Conservation (phyloP, 805 yeast species). For the Kuraishia hungarica region DNA sequence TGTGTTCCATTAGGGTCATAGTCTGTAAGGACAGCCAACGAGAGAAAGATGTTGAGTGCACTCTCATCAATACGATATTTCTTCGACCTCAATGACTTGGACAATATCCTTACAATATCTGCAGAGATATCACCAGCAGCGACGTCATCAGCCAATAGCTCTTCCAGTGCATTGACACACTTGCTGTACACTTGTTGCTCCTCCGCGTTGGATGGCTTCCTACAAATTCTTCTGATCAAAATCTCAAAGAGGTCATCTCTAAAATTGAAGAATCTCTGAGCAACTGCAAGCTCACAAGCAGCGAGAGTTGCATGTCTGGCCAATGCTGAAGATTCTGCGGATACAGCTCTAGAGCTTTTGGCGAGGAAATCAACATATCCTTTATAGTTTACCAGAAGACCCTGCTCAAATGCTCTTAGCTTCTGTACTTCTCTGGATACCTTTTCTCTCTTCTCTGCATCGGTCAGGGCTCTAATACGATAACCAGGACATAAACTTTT, state of each 20-base stretch:
- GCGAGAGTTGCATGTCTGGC: constrained; percentile 65
- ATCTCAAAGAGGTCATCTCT: constrained; percentile 66
- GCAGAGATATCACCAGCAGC: constrained; percentile 73
- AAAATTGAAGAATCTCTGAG: constrained; percentile 73
- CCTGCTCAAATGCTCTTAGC: constrained; percentile 74
- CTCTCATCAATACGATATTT: constrained; percentile 78
- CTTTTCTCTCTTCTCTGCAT: constrained; percentile 70
- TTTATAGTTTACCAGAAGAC: constrained; percentile 60
- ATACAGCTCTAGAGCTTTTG: constrained; percentile 25
- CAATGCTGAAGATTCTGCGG: constrained; percentile 10
- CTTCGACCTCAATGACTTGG: constrained; percentile 65
- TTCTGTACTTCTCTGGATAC: constrained; percentile 77
- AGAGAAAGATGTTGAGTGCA: constrained; percentile 63
- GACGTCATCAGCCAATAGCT: constrained; percentile 65
- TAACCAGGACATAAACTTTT: constrained; percentile 84
- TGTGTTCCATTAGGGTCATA: constrained; percentile 59
- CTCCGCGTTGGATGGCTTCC: constrained; percentile 42
- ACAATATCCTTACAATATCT: constrained; percentile 60
- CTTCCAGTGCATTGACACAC: constrained; percentile 59
- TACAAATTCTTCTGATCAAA: constrained; percentile 56
- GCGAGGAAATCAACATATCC: constrained; percentile 52
- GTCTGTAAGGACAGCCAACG: constrained; percentile 57
- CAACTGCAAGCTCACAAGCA: constrained; percentile 64
- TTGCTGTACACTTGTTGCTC: constrained; percentile 43
- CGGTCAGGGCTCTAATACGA: constrained; percentile 75